phyloP scores from a whole-genome alignment of 148 eudicot species.

The Chenopodium formosanum region DNA sequence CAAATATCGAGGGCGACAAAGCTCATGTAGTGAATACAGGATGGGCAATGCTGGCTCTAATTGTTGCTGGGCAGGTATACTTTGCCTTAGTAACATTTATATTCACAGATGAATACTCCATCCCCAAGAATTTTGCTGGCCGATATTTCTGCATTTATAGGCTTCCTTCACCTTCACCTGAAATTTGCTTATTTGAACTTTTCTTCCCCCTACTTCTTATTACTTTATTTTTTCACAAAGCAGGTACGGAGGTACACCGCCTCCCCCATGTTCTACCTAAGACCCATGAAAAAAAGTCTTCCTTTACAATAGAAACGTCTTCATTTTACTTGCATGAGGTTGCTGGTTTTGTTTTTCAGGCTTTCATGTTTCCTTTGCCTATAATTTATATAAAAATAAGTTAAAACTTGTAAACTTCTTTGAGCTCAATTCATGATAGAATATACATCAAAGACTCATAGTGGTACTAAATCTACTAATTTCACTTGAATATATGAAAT shows the following conservation, averaged over 20 bases:
- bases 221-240: too few species aligned
- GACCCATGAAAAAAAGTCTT: too few species aligned
- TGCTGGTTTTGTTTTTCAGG: neutral
- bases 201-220: too few species aligned
- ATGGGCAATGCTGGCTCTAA: slow-evolving; percentile 71
- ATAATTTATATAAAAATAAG: too few species aligned
- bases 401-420: neutral
- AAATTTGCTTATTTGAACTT: neutral
- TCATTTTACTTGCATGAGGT: neutral
- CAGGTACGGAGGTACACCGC: too few species aligned
- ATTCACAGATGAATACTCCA: neutral
- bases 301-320: too few species aligned
- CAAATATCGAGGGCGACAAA: slow-evolving; percentile 53
- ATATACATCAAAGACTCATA: neutral
- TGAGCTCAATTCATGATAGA: neutral
- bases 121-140: neutral
- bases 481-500: neutral
- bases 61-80: slow-evolving; percentile 61
- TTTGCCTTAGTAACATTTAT: neutral
- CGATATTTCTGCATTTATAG: neutral
- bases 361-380: neutral
- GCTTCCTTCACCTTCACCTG: neutral
- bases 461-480: neutral
- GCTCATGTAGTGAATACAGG: slow-evolving; percentile 63
- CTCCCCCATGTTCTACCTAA: too few species aligned